Conservation (phyloP, 306 rosid species). For the Trichosanthes truncata region DNA sequence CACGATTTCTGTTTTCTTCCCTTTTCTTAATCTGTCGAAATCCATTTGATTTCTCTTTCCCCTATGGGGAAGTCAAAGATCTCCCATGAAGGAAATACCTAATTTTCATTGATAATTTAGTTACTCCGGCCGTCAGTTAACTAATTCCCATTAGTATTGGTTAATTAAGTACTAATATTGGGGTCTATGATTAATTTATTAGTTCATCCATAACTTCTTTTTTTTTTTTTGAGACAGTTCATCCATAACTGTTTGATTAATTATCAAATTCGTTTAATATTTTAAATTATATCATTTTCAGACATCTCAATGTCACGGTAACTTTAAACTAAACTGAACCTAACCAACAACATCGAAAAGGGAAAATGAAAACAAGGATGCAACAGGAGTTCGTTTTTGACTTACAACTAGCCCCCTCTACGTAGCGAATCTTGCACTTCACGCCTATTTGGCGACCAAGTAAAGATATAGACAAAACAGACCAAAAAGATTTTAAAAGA, state of each 20-base stretch:
- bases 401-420: neutral
- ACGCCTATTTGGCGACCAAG: conserved; percentile 10
- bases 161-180: neutral
- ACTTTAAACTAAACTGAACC: neutral
- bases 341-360: neutral
- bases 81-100: neutral
- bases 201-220: neutral
- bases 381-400: neutral
- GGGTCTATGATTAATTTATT: neutral
- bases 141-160: neutral
- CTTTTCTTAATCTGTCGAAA: neutral
- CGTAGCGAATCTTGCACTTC: conserved; percentile 10
- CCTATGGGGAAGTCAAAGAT: neutral
- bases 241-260: neutral
- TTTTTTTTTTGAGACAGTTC: neutral
- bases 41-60: neutral
- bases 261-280: neutral
- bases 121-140: neutral
- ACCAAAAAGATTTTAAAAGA: neutral
- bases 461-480: neutral
- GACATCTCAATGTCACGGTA: neutral
- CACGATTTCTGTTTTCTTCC: neutral
- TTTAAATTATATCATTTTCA: neutral
- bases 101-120: neutral
- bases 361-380: neutral